Base-by-base conservation (phyloP, 805 yeast genomes). In the Saccharomyces kudriavzevii region DNA sequence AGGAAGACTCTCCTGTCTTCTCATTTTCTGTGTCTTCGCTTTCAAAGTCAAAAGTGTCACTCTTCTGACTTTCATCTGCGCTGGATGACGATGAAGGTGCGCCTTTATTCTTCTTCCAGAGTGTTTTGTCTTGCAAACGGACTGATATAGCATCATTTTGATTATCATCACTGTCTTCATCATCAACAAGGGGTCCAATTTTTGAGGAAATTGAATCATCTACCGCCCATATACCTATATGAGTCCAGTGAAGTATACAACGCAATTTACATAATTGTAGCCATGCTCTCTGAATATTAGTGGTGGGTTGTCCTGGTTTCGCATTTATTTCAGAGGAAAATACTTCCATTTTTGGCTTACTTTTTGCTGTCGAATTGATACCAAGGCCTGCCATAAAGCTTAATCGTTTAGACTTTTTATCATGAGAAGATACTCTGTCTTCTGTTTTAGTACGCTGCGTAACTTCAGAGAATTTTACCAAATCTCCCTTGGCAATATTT, bases 231-330 rank as follows among this genome's bases (percentile, higher is more conserved):
- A 83, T 77, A 5, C 97, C 97, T 24, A 85, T 68, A 58, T 89
- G 82, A 8, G 95, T 76, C 92, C 96, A 92, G 70, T 85, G 88
- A 58, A 91, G 74, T 64, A 85, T 84, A 45, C 81, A 79, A 52
- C 96, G 79, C 22, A 89, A 74, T 60, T 83, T 78, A 40, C 79
- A 71, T 35, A 84, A 67, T 60, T 83, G 87, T 29, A 77, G 70
- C 87, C 96, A 91, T 9, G 82, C 80, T 54, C 78, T 75, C 54
- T 71, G 74, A 29, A 73, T 64, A 50, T 72, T 69, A 1, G 70
- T 64, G 1, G 64, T 62, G n/a, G 71, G 71, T 27, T 55, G 58
- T 1, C 66, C 67, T 9, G 55, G 50, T n/a, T 57, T 60, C 6
- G 57, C 62, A 9, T 56, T 50, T 3, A 55, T 51, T 25, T 50